A percentile compares a stretch with the other conserved stretches of the same genome.
Conservation (phyloP, 2,329 filamentous ascomycete genomes). For the Colletotrichum sp. region DNA sequence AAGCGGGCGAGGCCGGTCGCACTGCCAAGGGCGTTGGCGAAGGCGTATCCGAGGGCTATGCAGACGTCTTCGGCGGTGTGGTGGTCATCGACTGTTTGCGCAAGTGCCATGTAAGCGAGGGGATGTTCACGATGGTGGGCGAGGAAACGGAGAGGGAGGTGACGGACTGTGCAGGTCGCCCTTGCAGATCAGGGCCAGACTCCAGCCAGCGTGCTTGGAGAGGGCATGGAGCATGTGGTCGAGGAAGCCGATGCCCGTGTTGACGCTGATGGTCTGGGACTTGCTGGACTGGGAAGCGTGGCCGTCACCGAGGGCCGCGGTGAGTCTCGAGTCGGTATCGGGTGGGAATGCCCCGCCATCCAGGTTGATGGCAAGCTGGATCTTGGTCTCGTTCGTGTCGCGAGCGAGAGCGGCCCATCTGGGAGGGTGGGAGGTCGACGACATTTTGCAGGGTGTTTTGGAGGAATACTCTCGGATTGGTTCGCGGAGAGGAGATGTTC, state of each 20-base stretch:
- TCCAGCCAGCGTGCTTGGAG: constrained; percentile 96
- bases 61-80: constrained; percentile 97
- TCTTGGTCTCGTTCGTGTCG: constrained; percentile 98
- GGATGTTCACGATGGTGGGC: not conserved
- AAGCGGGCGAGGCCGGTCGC: constrained; percentile 87
- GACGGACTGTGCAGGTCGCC: constrained; percentile 88
- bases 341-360: constrained; percentile 83
- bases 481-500: not conserved
- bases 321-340: constrained; percentile 62
- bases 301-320: constrained; percentile 51
- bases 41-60: constrained; percentile 86
- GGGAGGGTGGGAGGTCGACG: constrained; percentile 24
- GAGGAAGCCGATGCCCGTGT: constrained; percentile 95
- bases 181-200: constrained; percentile 78
- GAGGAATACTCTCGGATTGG: not conserved
- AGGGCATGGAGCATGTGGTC: constrained; percentile 99
- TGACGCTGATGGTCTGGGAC: constrained; percentile 84
- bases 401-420: constrained; percentile 83
- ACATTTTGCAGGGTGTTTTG: not conserved
- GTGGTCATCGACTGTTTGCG: constrained; percentile 84
- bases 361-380: constrained; percentile 89
- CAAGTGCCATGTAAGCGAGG: not conserved
- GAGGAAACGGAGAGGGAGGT: not conserved
- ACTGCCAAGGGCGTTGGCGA: constrained; percentile 78
- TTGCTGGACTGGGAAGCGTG: constrained; percentile 87